Evolutionary conservation across 805 yeast genomes (phyloP).

Genomic region (Priceomyces melissophilus): DNA sequence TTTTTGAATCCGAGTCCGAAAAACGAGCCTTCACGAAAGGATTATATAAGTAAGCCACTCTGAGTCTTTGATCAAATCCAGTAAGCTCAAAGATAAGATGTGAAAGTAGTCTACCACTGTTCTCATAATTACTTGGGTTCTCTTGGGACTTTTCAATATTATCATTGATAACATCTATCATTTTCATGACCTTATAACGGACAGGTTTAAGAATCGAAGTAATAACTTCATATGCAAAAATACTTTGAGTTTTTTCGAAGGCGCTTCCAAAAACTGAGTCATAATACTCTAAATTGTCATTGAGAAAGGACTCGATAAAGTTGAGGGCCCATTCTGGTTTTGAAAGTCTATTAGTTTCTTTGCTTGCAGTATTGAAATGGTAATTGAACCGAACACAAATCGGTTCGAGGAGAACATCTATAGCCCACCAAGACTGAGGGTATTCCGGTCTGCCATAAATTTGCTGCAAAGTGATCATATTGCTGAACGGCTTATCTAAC

Average conservation of each 20-base stretch:
- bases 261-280: constrained; percentile 34
- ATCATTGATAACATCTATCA: constrained; percentile 21
- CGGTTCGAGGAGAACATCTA: constrained; percentile 44
- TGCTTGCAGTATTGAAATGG: constrained; percentile 52
- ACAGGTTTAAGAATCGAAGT: constrained; percentile 46
- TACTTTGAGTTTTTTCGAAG: constrained; percentile 24
- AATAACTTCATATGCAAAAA: constrained; percentile 38
- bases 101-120: constrained; percentile 47
- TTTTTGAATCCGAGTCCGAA: constrained; percentile 11
- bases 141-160: constrained; percentile 16
- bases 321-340: constrained; percentile 71
- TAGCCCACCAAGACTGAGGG: constrained; percentile 47
- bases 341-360: constrained; percentile 59
- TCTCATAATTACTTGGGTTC: constrained; percentile 21
- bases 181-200: constrained; percentile 36
- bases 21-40: constrained; percentile 27
- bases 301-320: constrained; percentile 44
- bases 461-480: constrained; percentile 31
- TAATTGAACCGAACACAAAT: constrained; percentile 50
- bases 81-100: constrained; percentile 59
- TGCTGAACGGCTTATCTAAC: constrained; percentile 5
- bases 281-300: constrained; percentile 37
- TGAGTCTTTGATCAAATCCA: constrained; percentile 52
- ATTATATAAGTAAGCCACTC: constrained; percentile 43
- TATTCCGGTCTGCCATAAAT: constrained; percentile 22